Percentiles rank a stretch among this genome's conserved stretches.
Evolutionary conservation across 805 yeast species (phyloP).

Genomic region (Tetrapisispora namnaoensis): DNA sequence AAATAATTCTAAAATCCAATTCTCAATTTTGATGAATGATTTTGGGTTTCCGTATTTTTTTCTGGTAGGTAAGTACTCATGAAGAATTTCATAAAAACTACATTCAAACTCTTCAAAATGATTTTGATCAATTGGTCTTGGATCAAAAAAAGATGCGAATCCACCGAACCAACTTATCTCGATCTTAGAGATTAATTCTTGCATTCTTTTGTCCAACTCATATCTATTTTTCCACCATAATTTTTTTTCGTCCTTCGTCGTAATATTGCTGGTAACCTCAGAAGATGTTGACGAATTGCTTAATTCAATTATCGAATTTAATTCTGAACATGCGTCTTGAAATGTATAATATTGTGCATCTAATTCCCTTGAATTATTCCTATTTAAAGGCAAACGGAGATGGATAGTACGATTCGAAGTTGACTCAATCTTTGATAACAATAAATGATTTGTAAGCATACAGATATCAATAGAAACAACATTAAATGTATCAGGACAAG

Average conservation of each 20-base stretch:
- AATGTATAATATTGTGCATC: slow-evolving; percentile 37
- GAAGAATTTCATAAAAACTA: slow-evolving; percentile 33
- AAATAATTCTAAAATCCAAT: slow-evolving; percentile 42
- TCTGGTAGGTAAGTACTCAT: slow-evolving; percentile 42
- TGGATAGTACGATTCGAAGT: slow-evolving; percentile 33
- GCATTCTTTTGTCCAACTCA: slow-evolving; percentile 47
- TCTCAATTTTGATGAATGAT: slow-evolving; percentile 32
- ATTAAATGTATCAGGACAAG: slow-evolving; percentile 8
- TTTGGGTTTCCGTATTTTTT: slow-evolving; percentile 19
- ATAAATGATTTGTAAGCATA: slow-evolving; percentile 45
- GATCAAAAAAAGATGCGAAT: slow-evolving; percentile 52
- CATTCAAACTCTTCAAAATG: slow-evolving; percentile 29
- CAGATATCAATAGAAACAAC: slow-evolving; percentile 54
- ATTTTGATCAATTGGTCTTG: slow-evolving; percentile 19
- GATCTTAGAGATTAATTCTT: slow-evolving; percentile 43
- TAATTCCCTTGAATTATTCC: slow-evolving; percentile 38
- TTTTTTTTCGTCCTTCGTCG: slow-evolving; percentile 48
- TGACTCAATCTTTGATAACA: slow-evolving; percentile 39
- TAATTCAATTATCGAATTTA: slow-evolving; percentile 42
- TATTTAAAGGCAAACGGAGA: slow-evolving; percentile 49
- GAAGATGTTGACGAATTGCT: slow-evolving; percentile 54
- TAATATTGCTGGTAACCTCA: slow-evolving; percentile 42
- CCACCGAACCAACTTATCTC: slow-evolving; percentile 74
- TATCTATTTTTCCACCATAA: slow-evolving; percentile 74
- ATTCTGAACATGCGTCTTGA: slow-evolving; percentile 36